phyloP scores from a whole-genome alignment of 371 early-diverging fungal genomes.

The Zychaea mexicana region DNA sequence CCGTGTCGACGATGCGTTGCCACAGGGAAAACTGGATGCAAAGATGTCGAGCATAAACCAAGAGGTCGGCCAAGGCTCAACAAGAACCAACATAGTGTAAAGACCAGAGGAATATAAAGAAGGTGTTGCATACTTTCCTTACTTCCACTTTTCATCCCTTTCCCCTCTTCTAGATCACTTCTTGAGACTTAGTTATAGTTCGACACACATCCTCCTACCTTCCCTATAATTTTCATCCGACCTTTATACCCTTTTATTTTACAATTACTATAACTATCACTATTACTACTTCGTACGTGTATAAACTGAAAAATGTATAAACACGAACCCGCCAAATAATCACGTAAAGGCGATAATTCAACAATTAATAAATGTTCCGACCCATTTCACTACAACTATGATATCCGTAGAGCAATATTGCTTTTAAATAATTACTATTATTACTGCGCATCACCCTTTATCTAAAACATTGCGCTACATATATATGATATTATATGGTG shows the following conservation, averaged over 20 bases:
- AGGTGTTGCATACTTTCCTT: too few species aligned
- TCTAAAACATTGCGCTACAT: not conserved
- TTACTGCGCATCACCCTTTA: too few species aligned
- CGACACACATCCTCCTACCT: not conserved
- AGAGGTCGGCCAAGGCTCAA: conserved; percentile 43
- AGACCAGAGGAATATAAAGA: not conserved
- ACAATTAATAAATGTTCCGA: conserved; percentile 5
- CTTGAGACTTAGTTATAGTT: too few species aligned
- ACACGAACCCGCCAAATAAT: not conserved
- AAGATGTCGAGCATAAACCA: conserved; percentile 53
- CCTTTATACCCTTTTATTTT: not conserved
- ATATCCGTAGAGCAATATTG: not conserved
- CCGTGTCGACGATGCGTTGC: conserved; percentile 50
- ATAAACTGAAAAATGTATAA: not conserved
- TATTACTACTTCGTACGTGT: not conserved
- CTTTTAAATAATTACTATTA: not conserved
- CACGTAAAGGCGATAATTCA: not conserved
- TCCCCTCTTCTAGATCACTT: too few species aligned
- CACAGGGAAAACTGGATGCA: conserved; percentile 47
- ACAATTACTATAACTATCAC: not conserved
- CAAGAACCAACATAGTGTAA: conserved; percentile 17
- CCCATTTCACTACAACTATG: not conserved
- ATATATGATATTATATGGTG: too few species aligned
- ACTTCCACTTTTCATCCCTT: too few species aligned
- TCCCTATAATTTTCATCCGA: not conserved